Evolutionary conservation across 495 filamentous ascomycete genomes (phyloP), one percentile per base, ranked within the genome.

Genomic region (Evernia prunastri): DNA sequence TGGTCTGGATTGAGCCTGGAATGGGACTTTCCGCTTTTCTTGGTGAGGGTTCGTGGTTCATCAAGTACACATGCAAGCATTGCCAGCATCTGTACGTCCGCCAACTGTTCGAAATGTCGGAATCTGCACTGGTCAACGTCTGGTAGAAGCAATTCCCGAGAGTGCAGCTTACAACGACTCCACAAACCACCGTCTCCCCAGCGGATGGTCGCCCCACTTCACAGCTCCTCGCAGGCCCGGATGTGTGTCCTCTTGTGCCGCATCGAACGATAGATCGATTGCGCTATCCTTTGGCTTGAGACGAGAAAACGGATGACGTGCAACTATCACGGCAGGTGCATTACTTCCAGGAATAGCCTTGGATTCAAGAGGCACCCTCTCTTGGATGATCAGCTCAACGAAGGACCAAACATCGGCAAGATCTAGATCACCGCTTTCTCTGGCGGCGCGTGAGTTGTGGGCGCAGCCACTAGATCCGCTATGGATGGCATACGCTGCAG

Each of bases 61-160:
- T 85, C 85, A 61, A 97, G 87, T 53, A 96, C 86, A 71, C 92
- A 96, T 2, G 92, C 88, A 17, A 97, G 81, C 92, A 96, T 96
- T 40, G 91, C 93, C 23, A 96, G 79, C 92, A 96, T 96, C 72
- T 97, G 92, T 4, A 93, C 77, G 71, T 97, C 91, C 3, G 86
- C 90, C 36, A 86, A 78, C 43, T 77, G 81, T 71, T 96, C 91
- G 66, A 89, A 96, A 72, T 96, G 83, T 18, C 83, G 80, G 69
- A 96, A 91, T 23, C 73, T 75, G 20, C 77, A 71, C 17, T 77
- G 4, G 67, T 54, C 53, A 60, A 84, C 57, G 7, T 56, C 36
- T 33, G 15, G 51, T 33, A 9, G 4, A 49, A 31, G 40, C 12
- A 4, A 37, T 31, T 7, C 11, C 25, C 15, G n/a, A 27, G 4